These are phyloP conservation scores for Lecanoromycetidae sp. DNA, from an alignment of 2,329 filamentous ascomycete genomes.

Conservation along the genomic window DNA sequence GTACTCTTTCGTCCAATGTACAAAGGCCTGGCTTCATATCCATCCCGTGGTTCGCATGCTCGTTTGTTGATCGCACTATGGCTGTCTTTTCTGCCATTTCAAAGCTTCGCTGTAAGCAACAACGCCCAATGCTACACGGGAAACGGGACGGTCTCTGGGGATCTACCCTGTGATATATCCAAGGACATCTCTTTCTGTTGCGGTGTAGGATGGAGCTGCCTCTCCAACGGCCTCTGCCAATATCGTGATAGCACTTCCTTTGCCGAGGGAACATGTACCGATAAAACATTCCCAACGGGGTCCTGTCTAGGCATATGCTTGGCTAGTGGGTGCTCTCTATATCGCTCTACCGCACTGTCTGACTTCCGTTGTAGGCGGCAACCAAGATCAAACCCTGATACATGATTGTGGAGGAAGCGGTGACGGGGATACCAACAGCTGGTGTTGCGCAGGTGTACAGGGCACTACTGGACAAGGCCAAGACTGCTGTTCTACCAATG, in stretches of 20 bases:
- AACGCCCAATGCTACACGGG: background rate
- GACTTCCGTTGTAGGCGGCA: background rate
- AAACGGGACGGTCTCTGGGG: background rate
- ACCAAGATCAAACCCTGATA: background rate
- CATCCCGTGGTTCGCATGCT: too few species aligned
- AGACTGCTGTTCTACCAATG: constrained; percentile 3
- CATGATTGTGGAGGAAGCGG: background rate
- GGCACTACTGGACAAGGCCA: constrained; percentile 1
- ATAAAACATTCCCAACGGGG: background rate
- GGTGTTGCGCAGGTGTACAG: constrained; percentile 1
- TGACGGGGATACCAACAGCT: constrained; percentile 1
- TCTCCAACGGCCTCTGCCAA: background rate
- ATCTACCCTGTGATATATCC: background rate
- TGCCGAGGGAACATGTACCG: background rate
- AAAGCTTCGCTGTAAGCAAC: background rate
- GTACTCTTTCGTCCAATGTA: too few species aligned
- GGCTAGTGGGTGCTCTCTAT: background rate
- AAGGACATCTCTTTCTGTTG: background rate
- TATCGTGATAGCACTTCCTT: background rate
- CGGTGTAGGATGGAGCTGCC: background rate
- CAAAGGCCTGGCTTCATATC: too few species aligned
- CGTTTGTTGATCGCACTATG: too few species aligned
- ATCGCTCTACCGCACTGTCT: background rate
- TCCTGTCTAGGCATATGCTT: background rate
- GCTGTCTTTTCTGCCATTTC: too few species aligned